Percentiles rank a stretch among this genome's conserved stretches.
Evolutionary conservation across 352 stramenopile species (phyloP).

Genomic region (Halophytophthora polymorphica): DNA sequence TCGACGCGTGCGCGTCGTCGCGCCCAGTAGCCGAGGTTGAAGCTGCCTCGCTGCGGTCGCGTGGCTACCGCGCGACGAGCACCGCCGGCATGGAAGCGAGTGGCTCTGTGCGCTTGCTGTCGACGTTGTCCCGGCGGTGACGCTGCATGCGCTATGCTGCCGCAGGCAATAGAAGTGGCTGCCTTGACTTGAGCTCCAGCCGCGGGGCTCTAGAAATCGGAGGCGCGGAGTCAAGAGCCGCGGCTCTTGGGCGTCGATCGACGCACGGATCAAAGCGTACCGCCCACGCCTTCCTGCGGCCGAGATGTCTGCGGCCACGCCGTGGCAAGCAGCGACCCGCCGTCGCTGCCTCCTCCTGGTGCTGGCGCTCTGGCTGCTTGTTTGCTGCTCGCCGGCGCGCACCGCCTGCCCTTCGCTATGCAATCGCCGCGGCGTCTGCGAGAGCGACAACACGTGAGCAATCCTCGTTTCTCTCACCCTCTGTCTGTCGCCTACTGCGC

Average conservation of each 20-base stretch:
- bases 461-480: background rate
- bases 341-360: constrained; percentile 2
- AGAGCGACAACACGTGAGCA: constrained; percentile 48
- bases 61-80: background rate
- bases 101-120: background rate
- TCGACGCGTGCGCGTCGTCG: too few species aligned
- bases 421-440: constrained; percentile 62
- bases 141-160: background rate
- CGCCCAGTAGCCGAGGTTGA: background rate
- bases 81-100: background rate
- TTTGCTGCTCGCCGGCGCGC: constrained; percentile 5
- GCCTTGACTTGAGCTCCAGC: background rate
- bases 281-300: too few species aligned
- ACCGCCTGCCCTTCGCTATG: constrained; percentile 58
- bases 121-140: background rate
- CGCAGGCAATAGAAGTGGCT: too few species aligned
- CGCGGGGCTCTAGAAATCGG: too few species aligned
- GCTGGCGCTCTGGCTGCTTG: constrained; percentile 6
- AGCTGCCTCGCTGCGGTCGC: background rate
- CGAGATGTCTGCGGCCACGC: background rate
- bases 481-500: too few species aligned
- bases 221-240: too few species aligned
- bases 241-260: too few species aligned
- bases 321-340: background rate
- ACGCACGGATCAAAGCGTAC: too few species aligned